A percentile compares a stretch with the other conserved stretches of the same genome.
Conservation (phyloP, 352 stramenopile species). For the Globisporangium irregulare region DNA sequence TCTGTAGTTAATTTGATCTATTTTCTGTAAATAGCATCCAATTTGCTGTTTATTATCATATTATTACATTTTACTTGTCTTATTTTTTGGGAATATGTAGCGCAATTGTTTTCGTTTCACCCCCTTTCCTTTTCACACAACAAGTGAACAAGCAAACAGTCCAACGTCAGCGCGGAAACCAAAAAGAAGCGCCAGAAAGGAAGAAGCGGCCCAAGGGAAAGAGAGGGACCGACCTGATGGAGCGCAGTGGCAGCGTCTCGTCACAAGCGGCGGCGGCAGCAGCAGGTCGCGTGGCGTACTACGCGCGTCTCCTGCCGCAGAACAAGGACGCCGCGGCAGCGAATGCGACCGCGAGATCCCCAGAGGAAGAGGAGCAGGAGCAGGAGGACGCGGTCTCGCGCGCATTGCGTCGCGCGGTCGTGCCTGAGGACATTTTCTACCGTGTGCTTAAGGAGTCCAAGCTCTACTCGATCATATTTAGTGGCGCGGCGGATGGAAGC, state of each 20-base stretch:
- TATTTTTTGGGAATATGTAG: no score
- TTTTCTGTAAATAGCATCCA: no score
- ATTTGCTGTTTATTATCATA: no score
- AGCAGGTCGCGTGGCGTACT: constrained; percentile 24
- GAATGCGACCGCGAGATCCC: not conserved
- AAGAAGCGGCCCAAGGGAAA: not conserved
- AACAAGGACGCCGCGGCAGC: not conserved
- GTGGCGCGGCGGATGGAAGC: constrained; percentile 16
- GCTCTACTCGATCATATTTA: constrained; percentile 62
- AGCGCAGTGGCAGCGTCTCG: not conserved
- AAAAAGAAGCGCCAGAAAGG: not conserved
- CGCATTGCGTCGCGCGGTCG: constrained; percentile 34
- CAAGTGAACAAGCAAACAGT: no score
- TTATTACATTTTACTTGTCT: no score
- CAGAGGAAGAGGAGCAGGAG: not conserved
- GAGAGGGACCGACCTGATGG: not conserved
- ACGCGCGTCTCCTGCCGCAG: constrained; percentile 41
- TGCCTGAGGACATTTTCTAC: constrained; percentile 60
- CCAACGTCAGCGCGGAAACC: constrained; percentile 2
- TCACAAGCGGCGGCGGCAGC: not conserved
- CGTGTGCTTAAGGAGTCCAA: constrained; percentile 64
- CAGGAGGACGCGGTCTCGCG: constrained; percentile 12
- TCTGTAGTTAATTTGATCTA: no score
- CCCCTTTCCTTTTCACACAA: not conserved
- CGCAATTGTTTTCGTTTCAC: not conserved